A percentile compares a stretch with the other conserved stretches of the same genome.
Conservation (phyloP, 2,329 filamentous ascomycete genomes). For the Cyphellophora europaea region DNA sequence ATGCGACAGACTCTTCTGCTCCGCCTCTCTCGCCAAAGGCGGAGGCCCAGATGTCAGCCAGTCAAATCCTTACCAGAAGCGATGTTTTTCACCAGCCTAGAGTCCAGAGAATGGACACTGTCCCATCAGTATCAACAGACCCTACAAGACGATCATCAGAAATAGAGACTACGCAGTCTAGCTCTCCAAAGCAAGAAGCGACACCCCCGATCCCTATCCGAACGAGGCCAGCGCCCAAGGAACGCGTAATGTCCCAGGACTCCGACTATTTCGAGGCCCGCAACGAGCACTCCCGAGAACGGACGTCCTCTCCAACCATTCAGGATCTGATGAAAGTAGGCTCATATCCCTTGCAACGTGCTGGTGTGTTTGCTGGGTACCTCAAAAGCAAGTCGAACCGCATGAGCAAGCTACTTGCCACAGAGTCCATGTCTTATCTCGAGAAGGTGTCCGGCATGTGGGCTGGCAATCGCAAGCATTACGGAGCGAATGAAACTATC, state of each 20-base stretch:
- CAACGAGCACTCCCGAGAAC: slow-evolving; percentile 4
- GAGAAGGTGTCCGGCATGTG: slow-evolving; percentile 97
- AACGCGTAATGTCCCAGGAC: slow-evolving; percentile 4
- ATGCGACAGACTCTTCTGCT: slow-evolving; percentile 63
- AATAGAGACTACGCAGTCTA: slow-evolving; percentile 18
- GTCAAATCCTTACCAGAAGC: slow-evolving; percentile 78
- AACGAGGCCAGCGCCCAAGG: slow-evolving; percentile 3
- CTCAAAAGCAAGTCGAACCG: slow-evolving; percentile 68
- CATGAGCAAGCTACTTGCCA: slow-evolving; percentile 74
- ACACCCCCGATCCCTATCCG: slow-evolving; percentile 9
- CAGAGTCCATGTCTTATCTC: slow-evolving; percentile 90
- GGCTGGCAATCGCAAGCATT: slow-evolving; percentile 83
- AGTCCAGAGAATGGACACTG: slow-evolving; percentile 32
- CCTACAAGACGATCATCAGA: slow-evolving; percentile 31
- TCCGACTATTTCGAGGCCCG: slow-evolving; percentile 5
- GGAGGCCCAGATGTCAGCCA: slow-evolving; percentile 70
- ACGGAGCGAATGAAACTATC: slow-evolving; percentile 61
- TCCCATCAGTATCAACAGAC: slow-evolving; percentile 24
- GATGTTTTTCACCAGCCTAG: slow-evolving; percentile 81
- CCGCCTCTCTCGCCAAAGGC: slow-evolving; percentile 57
- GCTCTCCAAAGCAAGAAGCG: slow-evolving; percentile 9
- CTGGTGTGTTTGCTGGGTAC: slow-evolving; percentile 73
- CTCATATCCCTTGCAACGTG: slow-evolving; percentile 71
- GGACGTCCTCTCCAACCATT: slow-evolving; percentile 41
- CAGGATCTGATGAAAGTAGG: slow-evolving; percentile 54